A percentile compares a stretch with the other conserved stretches of the same genome.
Conservation (phyloP, 495 filamentous ascomycete species). For the Ramalina intermedia region DNA sequence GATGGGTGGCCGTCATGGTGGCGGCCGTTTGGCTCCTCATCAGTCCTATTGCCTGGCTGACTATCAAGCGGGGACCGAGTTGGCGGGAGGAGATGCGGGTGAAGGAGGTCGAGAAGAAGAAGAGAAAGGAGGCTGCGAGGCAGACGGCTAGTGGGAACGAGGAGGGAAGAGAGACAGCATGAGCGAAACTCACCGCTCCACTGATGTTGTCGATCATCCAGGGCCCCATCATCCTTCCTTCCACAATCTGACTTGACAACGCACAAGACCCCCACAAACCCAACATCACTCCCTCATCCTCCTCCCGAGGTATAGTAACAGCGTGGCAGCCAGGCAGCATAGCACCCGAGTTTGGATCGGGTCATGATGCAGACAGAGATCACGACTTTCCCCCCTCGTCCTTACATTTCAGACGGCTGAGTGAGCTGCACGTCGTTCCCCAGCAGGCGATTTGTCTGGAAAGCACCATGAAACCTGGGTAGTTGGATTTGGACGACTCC, state of each 20-base stretch:
- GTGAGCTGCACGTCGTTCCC: slow-evolving; percentile 15
- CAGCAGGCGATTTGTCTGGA: slow-evolving; percentile 21
- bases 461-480: slow-evolving; percentile 20
- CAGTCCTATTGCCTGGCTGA: slow-evolving; percentile 16
- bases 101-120: not conserved
- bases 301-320: too few species aligned
- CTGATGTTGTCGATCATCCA: too few species aligned
- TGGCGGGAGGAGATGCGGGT: slow-evolving; percentile 18
- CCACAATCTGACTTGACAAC: too few species aligned
- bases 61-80: slow-evolving; percentile 18
- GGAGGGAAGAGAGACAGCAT: not conserved
- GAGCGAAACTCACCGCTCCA: not conserved
- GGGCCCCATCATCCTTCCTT: too few species aligned
- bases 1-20: slow-evolving; percentile 31
- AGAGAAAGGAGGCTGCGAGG: not conserved
- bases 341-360: too few species aligned
- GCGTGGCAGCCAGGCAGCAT: too few species aligned
- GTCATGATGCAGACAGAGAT: not conserved
- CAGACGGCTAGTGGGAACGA: not conserved
- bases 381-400: not conserved
- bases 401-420: slow-evolving; percentile 5
- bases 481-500: slow-evolving; percentile 22
- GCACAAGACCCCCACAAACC: too few species aligned
- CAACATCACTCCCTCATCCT: too few species aligned
- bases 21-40: slow-evolving; percentile 16